Percentiles rank a stretch among this genome's conserved stretches.
Conservation (phyloP, 768 basidiomycete species). For the Termitomyces sp. region DNA sequence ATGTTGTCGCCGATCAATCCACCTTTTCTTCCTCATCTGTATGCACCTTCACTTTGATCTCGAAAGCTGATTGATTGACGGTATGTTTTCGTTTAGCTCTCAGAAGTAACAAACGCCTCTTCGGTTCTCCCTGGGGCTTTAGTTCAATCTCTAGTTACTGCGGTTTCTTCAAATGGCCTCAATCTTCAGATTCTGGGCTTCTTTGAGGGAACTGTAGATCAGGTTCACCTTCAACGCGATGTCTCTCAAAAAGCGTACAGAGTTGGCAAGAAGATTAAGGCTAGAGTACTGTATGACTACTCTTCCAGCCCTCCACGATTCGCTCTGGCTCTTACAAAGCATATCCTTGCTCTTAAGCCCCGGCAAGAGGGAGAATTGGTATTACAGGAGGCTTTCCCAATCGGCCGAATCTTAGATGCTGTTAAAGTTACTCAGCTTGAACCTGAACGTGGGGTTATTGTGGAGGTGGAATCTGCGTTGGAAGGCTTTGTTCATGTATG, state of each 20-base stretch:
- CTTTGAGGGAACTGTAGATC: constrained; percentile 88
- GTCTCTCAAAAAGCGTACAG: constrained; percentile 43
- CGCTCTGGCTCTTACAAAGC: constrained; percentile 71
- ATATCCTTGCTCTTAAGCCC: constrained; percentile 56
- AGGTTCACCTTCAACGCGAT: constrained; percentile 63
- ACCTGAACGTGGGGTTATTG: constrained; percentile 76
- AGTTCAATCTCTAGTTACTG: constrained; percentile 80
- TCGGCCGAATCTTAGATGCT: constrained; percentile 69
- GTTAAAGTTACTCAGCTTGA: constrained; percentile 77
- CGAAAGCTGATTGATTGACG: background rate
- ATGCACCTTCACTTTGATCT: constrained; percentile 19
- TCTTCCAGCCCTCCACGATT: constrained; percentile 76
- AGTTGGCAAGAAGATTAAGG: constrained; percentile 74
- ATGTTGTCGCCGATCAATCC: constrained; percentile 52
- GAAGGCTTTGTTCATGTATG: constrained; percentile 88
- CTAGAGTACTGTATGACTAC: constrained; percentile 80
- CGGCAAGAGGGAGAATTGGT: constrained; percentile 27
- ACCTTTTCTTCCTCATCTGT: constrained; percentile 55
- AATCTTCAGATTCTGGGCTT: constrained; percentile 89
- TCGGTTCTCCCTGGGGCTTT: constrained; percentile 86
- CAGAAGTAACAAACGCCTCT: constrained; percentile 73
- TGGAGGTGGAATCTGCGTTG: constrained; percentile 58
- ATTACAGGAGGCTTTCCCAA: constrained; percentile 58
- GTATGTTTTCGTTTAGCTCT: constrained; percentile 39
- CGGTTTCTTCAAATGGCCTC: constrained; percentile 67